Base-by-base conservation (phyloP, 2,329 filamentous ascomycete species). In the Hypoxylon sp. region DNA sequence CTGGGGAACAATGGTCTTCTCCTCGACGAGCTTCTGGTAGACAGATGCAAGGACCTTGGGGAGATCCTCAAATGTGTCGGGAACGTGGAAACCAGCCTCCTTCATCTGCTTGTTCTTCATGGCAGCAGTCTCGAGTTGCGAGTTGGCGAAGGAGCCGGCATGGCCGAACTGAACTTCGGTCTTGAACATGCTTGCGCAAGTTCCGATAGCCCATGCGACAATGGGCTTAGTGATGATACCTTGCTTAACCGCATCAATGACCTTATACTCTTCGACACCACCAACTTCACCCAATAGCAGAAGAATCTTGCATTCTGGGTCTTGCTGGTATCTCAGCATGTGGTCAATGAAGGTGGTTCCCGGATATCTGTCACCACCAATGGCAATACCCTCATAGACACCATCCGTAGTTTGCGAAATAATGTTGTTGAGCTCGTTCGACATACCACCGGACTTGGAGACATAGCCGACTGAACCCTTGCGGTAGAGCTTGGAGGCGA, bases 351-450 rank as follows among this genome's bases (percentile, higher is more conserved):
- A 99, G 72, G 96, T 98, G 79, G 96, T 99, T 80, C 96, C 95
- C 71, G 96, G 96, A 82, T 99, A 99, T 83, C 96, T 89, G 84
- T 99, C 96, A 90, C 96, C 96, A 85, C 96, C 96, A 84, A 99
- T 99, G 81, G 96, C 96, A 78, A 99, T 92, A 90, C 96, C 96
- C 88, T 99, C 96, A 82, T 97, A 95, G 63, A 99, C 96, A 89
- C 96, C 96, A 81, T 99, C 94, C 77, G 96, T 98, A 82, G 88
- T 97, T 82, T 97, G 92, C 65, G 94, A 89, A 79, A 99, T 92
- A 83, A 99, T 98, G 90, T 99, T 99, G 92, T 99, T 99, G 79
- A 99, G 86, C 87, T 99, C 96, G 89, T 99, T 99, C 83, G 96
- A 98, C 96, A 99, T 99, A 85, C 96, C 96, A 80, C 96, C 96